Conservation (phyloP, 768 basidiomycete genomes). For the Vararia minispora region DNA sequence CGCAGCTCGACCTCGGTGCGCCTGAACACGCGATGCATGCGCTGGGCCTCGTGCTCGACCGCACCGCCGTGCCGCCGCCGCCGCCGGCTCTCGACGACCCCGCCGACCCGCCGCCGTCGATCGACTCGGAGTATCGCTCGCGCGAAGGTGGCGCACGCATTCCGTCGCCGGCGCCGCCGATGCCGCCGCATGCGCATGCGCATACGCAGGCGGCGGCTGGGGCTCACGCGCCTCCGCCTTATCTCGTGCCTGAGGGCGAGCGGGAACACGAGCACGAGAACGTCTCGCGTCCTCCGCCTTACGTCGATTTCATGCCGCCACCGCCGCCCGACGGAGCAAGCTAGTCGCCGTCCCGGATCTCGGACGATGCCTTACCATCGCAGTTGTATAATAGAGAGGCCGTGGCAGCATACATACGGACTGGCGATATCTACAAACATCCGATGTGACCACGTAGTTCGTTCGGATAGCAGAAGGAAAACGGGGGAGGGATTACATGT, state of each 20-base stretch:
- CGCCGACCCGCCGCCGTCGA: slow-evolving; percentile 79
- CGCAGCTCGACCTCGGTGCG: slow-evolving; percentile 41
- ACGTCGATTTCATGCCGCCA: slow-evolving; percentile 23
- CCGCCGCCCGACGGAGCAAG: too few species aligned
- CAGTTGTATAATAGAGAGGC: too few species aligned
- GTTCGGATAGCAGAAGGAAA: too few species aligned
- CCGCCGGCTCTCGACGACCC: slow-evolving; percentile 81
- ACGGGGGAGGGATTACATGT: slow-evolving; percentile 15
- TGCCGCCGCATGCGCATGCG: slow-evolving; percentile 13
- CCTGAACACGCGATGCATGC: slow-evolving; percentile 44
- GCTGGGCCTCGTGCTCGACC: slow-evolving; percentile 47
- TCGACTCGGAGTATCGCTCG: slow-evolving; percentile 65
- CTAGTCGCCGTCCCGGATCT: too few species aligned
- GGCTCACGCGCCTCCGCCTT: slow-evolving; percentile 65
- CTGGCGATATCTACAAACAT: too few species aligned
- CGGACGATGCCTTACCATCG: too few species aligned
- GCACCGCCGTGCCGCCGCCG: slow-evolving; percentile 53
- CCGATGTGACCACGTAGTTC: too few species aligned
- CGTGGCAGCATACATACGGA: too few species aligned
- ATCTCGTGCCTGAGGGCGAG: slow-evolving; percentile 41
- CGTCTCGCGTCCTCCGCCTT: slow-evolving; percentile 25
- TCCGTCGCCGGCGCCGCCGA: slow-evolving; percentile 14
- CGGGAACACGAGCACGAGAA: slow-evolving; percentile 18
- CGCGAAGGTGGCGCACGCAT: slow-evolving; percentile 18
- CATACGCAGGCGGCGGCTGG: slow-evolving; percentile 8